Percentiles rank a stretch among this genome's conserved stretches.
These are phyloP conservation scores for Umbellularia californica DNA, from an alignment of 164 flowering plant genomes.

Conservation along the genomic window DNA sequence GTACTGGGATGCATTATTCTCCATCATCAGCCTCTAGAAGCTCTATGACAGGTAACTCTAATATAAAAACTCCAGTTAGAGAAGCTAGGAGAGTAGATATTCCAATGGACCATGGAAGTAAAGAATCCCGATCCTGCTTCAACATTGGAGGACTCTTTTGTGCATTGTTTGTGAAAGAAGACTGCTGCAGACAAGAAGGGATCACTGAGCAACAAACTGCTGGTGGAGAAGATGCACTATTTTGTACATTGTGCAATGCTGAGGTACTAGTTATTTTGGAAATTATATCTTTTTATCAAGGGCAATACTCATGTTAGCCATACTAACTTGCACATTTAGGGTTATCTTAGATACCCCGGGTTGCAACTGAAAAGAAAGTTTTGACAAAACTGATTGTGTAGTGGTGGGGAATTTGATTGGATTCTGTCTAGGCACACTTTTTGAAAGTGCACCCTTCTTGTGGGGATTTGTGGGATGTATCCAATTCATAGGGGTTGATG, in stretches of 20 bases:
- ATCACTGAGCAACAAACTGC: slow-evolving; percentile 41
- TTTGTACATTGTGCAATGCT: slow-evolving; percentile 93
- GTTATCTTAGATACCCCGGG: background rate
- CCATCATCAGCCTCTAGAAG: slow-evolving; percentile 65
- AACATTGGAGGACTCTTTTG: slow-evolving; percentile 52
- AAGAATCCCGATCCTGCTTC: slow-evolving; percentile 30
- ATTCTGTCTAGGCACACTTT: no score
- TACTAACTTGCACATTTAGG: background rate
- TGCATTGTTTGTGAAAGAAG: slow-evolving; percentile 72
- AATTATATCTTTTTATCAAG: no score
- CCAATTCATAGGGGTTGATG: no score
- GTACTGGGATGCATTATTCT: slow-evolving; percentile 36
- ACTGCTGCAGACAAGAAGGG: slow-evolving; percentile 59
- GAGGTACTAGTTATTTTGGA: slow-evolving; percentile 50
- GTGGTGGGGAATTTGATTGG: no score
- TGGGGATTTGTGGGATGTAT: no score
- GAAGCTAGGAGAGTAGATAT: slow-evolving; percentile 25
- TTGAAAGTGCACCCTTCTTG: no score
- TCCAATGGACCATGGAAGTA: slow-evolving; percentile 17
- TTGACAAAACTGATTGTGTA: background rate
- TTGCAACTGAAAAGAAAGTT: background rate
- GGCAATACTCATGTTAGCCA: background rate
- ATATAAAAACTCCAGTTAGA: slow-evolving; percentile 46
- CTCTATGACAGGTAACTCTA: slow-evolving; percentile 52
- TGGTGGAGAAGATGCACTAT: slow-evolving; percentile 69